Base-by-base conservation (phyloP, 2,329 filamentous ascomycete genomes). In the Aspergillus pseudotamarii region DNA sequence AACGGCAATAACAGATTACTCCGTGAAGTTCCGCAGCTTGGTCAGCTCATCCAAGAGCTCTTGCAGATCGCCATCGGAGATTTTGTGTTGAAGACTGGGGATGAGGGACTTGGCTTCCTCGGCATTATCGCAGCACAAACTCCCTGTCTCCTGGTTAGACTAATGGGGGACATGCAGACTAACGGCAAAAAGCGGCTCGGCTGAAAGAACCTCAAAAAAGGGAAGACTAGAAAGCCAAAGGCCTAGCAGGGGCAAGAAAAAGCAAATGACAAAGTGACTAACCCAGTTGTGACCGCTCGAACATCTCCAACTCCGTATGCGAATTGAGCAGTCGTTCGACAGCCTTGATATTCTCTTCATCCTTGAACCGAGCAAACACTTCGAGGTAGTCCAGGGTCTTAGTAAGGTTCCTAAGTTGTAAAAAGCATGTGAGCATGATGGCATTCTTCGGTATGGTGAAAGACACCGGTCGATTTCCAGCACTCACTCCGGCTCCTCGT, bases 61-160 rank as follows among this genome's bases (percentile, higher is more conserved):
- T 78, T 96, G 90, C 67, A 99, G 81, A 70, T 96, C 92, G 41
- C 93, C 91, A 76, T 98, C 94, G 65, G 86, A 86, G 73, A 98
- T 96, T 82, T 99, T 99, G 78, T 93, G 89, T 71, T 89, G 86
- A 57, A 99, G 78, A 69, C 86, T 97, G 1, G 95, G 96, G 66
- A 99, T 96, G 63, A 99, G 85, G 10, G 93, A 97, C 82, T 97
- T 97, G 64, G 95, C 95, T 81, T 99, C 96, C 75, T 99, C 95
- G 63, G 93, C 91, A 51, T 89, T 91, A 72, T 96, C 94, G 76
- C 94, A 97, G 79, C 93, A 97, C 45, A 99, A 84, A 36, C 92
- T 96, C 38, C 93, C 94, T 96, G 73, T 69, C 65, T 59, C 38
- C 48, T 46, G 43, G 41, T 65, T 34, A 59, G 38, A 54, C 61